phyloP scores from a whole-genome alignment of 768 basidiomycete species.

The Auricularia auricula-judae region DNA sequence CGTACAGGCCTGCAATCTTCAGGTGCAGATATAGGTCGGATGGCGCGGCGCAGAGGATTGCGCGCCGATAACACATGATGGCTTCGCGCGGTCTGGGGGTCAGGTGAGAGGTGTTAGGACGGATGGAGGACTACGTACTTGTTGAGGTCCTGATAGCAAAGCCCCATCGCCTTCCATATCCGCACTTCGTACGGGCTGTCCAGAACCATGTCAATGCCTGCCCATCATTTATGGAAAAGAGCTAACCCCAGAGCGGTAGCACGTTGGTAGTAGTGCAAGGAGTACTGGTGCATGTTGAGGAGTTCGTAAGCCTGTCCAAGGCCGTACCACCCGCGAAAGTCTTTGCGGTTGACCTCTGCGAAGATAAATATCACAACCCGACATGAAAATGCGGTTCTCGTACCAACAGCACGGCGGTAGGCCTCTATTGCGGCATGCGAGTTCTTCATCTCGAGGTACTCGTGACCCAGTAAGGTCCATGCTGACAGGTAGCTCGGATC shows the following conservation, averaged over 20 bases:
- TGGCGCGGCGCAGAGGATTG: slow-evolving; percentile 70
- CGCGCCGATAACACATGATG: slow-evolving; percentile 83
- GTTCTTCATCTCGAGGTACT: slow-evolving; percentile 98
- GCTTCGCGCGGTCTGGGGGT: slow-evolving; percentile 67
- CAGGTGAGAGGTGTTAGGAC: neutral
- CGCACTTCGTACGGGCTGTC: slow-evolving; percentile 87
- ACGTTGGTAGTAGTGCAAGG: slow-evolving; percentile 91
- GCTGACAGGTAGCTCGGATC: slow-evolving; percentile 92
- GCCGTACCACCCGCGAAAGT: slow-evolving; percentile 97
- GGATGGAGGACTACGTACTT: slow-evolving; percentile 36
- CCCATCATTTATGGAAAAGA: neutral
- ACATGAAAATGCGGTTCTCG: no score
- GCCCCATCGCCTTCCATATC: slow-evolving; percentile 90
- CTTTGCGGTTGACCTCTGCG: slow-evolving; percentile 82
- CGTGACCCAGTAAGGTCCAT: slow-evolving; percentile 99
- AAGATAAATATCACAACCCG: no score
- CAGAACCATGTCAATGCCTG: neutral
- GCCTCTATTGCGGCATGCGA: slow-evolving; percentile 98
- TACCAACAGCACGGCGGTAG: slow-evolving; percentile 74
- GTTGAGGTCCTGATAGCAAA: slow-evolving; percentile 87
- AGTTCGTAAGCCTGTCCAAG: slow-evolving; percentile 97
- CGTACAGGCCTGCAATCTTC: slow-evolving; percentile 64
- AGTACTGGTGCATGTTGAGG: slow-evolving; percentile 93
- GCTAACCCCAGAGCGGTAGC: slow-evolving; percentile 81
- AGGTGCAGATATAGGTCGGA: slow-evolving; percentile 63